A percentile compares a stretch with the other conserved stretches of the same genome.
Evolutionary conservation across 2,329 filamentous ascomycete genomes (phyloP).

Genomic region (Trichoderma lentiforme): DNA sequence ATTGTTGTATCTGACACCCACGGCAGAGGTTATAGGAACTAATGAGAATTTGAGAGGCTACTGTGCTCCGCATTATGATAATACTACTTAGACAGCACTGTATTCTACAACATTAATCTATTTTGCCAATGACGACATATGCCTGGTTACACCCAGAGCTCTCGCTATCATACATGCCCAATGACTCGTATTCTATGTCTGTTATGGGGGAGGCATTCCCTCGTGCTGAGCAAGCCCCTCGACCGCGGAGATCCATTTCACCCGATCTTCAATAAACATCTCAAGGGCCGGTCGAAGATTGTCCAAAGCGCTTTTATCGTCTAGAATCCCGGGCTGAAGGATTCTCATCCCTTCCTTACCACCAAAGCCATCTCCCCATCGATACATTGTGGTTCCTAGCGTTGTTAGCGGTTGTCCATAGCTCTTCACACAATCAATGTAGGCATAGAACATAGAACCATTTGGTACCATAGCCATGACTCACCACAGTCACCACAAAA

Average conservation of each 20-base stretch:
- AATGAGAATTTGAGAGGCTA: neutral
- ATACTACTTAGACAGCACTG: neutral
- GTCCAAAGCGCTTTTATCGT: neutral
- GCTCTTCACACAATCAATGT: neutral
- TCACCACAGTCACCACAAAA: neutral
- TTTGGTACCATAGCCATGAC: neutral
- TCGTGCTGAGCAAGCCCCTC: neutral
- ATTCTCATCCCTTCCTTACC: neutral
- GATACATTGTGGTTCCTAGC: neutral
- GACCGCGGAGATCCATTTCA: neutral
- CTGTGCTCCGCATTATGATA: neutral
- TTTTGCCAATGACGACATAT: neutral
- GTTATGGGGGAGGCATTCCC: neutral
- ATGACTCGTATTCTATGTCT: neutral
- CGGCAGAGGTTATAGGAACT: neutral
- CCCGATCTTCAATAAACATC: neutral
- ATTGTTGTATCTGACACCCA: neutral
- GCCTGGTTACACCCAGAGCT: neutral
- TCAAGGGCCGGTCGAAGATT: neutral
- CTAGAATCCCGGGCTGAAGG: neutral
- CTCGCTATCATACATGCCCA: neutral
- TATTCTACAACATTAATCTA: neutral
- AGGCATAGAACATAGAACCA: neutral
- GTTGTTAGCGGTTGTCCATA: neutral
- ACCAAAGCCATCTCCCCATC: neutral